Percentiles rank a stretch among this genome's conserved stretches.
phyloP scores from a whole-genome alignment of 192 early-diverging fungal genomes.

The Thoreauomyces humboldtii region DNA sequence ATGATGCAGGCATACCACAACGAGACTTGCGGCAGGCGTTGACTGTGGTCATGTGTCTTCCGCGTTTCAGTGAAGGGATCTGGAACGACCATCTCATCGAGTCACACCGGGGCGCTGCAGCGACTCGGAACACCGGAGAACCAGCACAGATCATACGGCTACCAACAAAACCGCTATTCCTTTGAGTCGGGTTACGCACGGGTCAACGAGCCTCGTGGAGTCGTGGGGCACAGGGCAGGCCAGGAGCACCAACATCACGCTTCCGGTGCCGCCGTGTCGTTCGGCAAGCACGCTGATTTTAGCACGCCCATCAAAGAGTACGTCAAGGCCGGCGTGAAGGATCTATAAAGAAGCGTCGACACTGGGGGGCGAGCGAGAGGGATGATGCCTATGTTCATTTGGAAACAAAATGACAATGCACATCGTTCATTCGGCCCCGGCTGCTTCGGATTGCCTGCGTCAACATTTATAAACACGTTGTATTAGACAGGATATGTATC shows the following conservation, averaged over 20 bases:
- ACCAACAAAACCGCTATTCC: not conserved
- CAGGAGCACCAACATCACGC: constrained; percentile 26
- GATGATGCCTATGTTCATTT: too few species aligned
- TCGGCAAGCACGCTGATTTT: constrained; percentile 49
- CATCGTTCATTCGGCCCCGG: too few species aligned
- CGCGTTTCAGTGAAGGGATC: constrained; percentile 31
- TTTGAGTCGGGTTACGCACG: not conserved
- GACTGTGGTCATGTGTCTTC: too few species aligned
- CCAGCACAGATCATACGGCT: not conserved
- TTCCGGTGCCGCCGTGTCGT: constrained; percentile 23
- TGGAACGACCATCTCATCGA: constrained; percentile 46
- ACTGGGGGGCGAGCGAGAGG: too few species aligned
- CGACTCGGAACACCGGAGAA: not conserved
- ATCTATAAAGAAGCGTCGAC: constrained; percentile 21
- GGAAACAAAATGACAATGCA: too few species aligned
- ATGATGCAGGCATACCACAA: too few species aligned
- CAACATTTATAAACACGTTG: too few species aligned
- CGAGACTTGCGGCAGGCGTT: too few species aligned
- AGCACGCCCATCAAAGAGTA: constrained; percentile 50
- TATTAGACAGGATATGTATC: not conserved
- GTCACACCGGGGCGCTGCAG: not conserved
- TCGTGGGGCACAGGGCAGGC: constrained; percentile 18
- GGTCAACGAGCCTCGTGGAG: not conserved
- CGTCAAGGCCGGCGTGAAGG: constrained; percentile 36
- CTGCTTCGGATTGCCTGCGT: too few species aligned